Evolutionary conservation across 371 early-diverging fungal species (phyloP), one percentile per base, ranked within the genome.

Genomic region (Syncephalastrum sp.): DNA sequence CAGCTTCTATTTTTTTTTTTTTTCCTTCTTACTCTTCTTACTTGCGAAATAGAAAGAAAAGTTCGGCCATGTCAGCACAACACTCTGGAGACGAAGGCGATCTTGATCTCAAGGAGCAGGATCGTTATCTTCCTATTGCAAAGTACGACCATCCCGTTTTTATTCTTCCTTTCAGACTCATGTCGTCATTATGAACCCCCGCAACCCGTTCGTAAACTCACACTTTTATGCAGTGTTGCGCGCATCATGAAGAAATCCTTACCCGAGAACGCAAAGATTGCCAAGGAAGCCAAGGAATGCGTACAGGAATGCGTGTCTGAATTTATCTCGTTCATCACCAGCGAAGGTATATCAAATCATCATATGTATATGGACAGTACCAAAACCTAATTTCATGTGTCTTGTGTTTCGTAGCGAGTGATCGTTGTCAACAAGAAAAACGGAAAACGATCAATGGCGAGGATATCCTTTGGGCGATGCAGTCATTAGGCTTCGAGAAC

Each of bases 391-490:
- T 21, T 0, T 2, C 21, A 21, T 21, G 21, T 21, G 0, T 21
- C 21, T 21, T 14, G 41, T 50, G 13, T 10, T 46, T 45, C 59
- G 64, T 69, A 86, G 98, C 99, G 10, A 89, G 93, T 74, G 97
- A 98, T 67, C 86, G 96, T 45, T 97, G 98, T 70, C 84, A 85
- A 61, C 82, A 91, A 62, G 99, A 99, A 78, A 96, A 97, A 75
- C 82, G 99, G 57, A 99, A 99, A 70, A 99, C 99, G 0, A 93
- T 99, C 67, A 98, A 94, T 65, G 98, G 99, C n/a, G 99, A 99
- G 65, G 99, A 99, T 78, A 92, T 99, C 41, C 79, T 99, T 49
- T 95, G 97, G 91, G 97, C 99, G 3, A 95, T 99, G 96, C 94
- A 98, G 66, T 91, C 95, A 15, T 85, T 99, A 57, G 99, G 99